phyloP scores from a whole-genome alignment of 73 alveolate species.

The Paraurostyla sp. region DNA sequence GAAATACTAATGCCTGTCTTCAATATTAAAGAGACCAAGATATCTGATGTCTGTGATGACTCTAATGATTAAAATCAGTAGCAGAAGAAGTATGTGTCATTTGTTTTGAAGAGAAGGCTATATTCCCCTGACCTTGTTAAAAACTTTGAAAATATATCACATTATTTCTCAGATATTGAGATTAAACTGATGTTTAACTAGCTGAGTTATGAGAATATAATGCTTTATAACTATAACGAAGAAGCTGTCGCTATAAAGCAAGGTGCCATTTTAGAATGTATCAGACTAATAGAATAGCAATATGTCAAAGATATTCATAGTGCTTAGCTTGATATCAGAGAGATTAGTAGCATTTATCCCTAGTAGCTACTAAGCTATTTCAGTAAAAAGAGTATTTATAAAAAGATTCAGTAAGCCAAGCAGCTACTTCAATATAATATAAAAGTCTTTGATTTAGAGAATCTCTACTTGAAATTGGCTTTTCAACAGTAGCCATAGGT shows the following conservation, averaged over 20 bases:
- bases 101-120: not conserved
- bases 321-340: constrained; percentile 38
- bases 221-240: constrained; percentile 11
- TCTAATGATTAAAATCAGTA: not conserved
- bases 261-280: constrained; percentile 10
- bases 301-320: constrained; percentile 11
- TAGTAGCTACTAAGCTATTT: constrained; percentile 8
- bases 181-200: constrained; percentile 1
- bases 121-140: not conserved
- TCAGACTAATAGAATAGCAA: not conserved
- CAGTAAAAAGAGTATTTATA: constrained; percentile 28
- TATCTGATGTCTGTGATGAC: not conserved
- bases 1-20: not conserved
- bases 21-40: not conserved
- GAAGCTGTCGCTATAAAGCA: constrained; percentile 13
- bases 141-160: not conserved
- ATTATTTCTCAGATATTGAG: not conserved
- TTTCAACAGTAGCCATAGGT: constrained; percentile 4
- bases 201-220: constrained; percentile 5
- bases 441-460: not conserved
- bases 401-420: not conserved
- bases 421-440: not conserved
- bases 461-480: not conserved
- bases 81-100: not conserved
- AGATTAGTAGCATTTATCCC: constrained; percentile 19